Evolutionary conservation across 768 basidiomycete genomes (phyloP), one percentile per base, ranked within the genome.

Genomic region (Mycena sanguinolenta): DNA sequence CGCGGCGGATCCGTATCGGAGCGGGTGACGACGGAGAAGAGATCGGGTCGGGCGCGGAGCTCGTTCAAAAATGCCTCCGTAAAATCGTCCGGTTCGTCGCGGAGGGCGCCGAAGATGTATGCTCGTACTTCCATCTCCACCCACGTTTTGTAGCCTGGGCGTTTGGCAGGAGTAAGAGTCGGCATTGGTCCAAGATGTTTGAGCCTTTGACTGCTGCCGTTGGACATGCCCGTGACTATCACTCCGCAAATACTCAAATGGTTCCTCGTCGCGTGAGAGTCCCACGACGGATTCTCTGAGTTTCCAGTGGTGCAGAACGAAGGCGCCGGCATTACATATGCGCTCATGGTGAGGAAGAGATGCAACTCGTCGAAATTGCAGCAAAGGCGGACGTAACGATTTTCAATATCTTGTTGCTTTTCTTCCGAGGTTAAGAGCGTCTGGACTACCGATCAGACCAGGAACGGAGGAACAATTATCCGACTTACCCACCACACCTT

Each of bases 101-200:
- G 73, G 30, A 82, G 28, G 7, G 80, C 81, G 2, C 81, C 80
- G 32, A 82, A 82, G 61, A 82, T 73, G 63, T 78, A 75, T 5
- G 70, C 61, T 12, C 80, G 73, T 2, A 19, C 13, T 38, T 79
- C 73, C 21, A 75, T 0, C 59, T 80, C 73, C 12, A 50, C 49
- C 80, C 80, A 81, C 9, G 73, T 71, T 21, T 76, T 65, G 54
- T 58, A 65, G 25, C 71, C 76, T 2, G 57, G 66, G 32, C 36
- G 65, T 25, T 50, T 72, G 6, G 74, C 75, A 23, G 69, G 76
- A 0, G 70, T 8, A 9, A 70, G 67, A 2, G 65, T 63, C 3
- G 65, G 59, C 1, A 25, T 10, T 27, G 62, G 73, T 30, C 49
- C 50, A 10, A 38, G 17, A 19, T 44, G 42, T 44, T 44, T 44